These are phyloP conservation scores for Melastoma malabathricum DNA, from an alignment of 345 rosid genomes.

Conservation along the genomic window DNA sequence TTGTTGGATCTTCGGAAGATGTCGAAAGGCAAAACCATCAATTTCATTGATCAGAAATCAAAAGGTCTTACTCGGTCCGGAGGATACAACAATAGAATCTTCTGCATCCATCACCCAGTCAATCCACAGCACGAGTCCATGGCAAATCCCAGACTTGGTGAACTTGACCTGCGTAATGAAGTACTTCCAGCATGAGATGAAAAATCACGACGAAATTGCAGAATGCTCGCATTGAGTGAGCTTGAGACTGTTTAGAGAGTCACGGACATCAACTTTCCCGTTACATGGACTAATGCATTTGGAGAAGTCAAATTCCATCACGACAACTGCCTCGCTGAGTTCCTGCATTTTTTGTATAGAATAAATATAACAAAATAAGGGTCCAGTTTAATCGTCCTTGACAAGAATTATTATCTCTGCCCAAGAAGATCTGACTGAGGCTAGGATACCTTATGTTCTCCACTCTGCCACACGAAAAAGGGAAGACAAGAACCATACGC, in stretches of 20 bases:
- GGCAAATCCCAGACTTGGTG: conserved; percentile 50
- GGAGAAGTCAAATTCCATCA: conserved; percentile 68
- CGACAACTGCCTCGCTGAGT: conserved; percentile 47
- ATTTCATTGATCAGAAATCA: not conserved
- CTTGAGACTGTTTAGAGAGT: not conserved
- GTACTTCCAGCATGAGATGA: not conserved
- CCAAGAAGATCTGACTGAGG: not conserved
- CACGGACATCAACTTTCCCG: conserved; percentile 52
- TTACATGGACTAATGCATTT: conserved; percentile 45
- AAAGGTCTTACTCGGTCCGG: conserved; percentile 54
- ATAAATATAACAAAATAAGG: not conserved
- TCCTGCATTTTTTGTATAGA: conserved; percentile 26
- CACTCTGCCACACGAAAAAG: conserved; percentile 78
- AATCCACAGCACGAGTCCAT: conserved; percentile 79
- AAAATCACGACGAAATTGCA: not conserved
- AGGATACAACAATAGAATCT: conserved; percentile 35
- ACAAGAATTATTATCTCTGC: not conserved
- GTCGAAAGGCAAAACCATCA: not conserved
- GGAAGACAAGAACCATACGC: conserved; percentile 67
- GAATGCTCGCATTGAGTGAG: not conserved
- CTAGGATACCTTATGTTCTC: conserved; percentile 50
- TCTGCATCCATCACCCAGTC: conserved; percentile 82
- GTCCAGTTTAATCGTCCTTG: not conserved
- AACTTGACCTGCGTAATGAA: conserved; percentile 41
- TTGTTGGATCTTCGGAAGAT: no score